Percentiles rank a stretch among this genome's conserved stretches.
Evolutionary conservation across 2,329 filamentous ascomycete genomes (phyloP).

Genomic region (Phoma herbarum): DNA sequence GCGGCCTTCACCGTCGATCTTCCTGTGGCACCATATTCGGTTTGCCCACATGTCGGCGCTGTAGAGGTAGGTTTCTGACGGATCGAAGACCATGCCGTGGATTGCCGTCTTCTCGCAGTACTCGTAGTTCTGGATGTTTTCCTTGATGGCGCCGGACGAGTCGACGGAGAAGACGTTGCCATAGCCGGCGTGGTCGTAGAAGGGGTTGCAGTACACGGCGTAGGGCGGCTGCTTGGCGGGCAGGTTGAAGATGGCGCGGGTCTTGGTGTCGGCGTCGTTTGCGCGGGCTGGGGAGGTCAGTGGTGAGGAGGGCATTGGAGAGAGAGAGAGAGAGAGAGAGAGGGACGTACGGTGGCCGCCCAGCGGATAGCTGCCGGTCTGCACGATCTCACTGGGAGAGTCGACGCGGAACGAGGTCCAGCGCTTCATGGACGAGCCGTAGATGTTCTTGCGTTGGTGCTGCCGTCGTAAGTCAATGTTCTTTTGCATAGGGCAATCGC

Average conservation of each 20-base stretch:
- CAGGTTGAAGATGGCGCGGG: conserved; percentile 87
- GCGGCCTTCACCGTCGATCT: conserved; percentile 67
- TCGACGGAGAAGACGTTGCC: conserved; percentile 78
- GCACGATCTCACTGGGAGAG: conserved; percentile 77
- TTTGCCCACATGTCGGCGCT: conserved; percentile 80
- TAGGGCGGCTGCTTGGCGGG: conserved; percentile 80
- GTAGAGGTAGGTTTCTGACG: conserved; percentile 77
- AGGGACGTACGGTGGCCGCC: conserved; percentile 72
- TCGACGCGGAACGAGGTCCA: conserved; percentile 85
- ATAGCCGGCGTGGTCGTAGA: conserved; percentile 84
- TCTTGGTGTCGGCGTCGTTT: conserved; percentile 75
- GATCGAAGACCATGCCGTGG: conserved; percentile 84
- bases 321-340: too few relatives aligned
- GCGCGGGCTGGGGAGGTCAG: conserved; percentile 66
- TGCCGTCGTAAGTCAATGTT: conserved; percentile 50
- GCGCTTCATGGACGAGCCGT: conserved; percentile 92
- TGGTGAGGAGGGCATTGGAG: too few relatives aligned
- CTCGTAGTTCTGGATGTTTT: conserved; percentile 76
- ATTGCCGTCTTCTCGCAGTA: conserved; percentile 76
- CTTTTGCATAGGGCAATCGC: too few relatives aligned
- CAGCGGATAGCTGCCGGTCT: conserved; percentile 76
- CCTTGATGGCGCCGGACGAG: conserved; percentile 63
- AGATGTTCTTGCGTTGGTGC: conserved; percentile 84
- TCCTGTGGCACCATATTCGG: conserved; percentile 85
- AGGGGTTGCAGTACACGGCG: conserved; percentile 87